These are phyloP conservation scores for Actinomortierella ambigua DNA, from an alignment of 371 early-diverging fungal species.

Conservation along the genomic window DNA sequence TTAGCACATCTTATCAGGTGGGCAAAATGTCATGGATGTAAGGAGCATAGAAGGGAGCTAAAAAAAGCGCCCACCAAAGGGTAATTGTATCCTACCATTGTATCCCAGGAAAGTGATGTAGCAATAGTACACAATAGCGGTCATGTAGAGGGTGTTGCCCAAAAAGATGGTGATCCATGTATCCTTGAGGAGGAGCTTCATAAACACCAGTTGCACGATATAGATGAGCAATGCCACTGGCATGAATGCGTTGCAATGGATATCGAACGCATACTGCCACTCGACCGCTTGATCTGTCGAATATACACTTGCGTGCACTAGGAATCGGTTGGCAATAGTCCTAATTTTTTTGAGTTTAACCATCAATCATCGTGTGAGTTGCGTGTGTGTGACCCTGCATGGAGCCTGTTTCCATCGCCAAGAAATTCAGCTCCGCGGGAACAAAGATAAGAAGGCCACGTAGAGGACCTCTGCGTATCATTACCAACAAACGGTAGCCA, in stretches of 20 bases:
- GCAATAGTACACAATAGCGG: constrained; percentile 75
- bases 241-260: constrained; percentile 93
- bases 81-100: constrained; percentile 62
- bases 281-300: constrained; percentile 88
- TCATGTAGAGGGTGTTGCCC: constrained; percentile 85
- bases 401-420: no score
- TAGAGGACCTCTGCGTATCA: constrained; percentile 8
- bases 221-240: constrained; percentile 83
- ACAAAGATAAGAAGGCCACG: no score
- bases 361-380: background rate
- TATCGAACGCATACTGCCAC: constrained; percentile 93
- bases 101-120: constrained; percentile 89
- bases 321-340: constrained; percentile 80
- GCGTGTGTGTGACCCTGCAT: no score
- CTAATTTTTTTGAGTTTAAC: constrained; percentile 35
- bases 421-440: no score
- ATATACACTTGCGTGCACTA: constrained; percentile 77
- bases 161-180: constrained; percentile 80
- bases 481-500: constrained; percentile 76
- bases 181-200: constrained; percentile 71
- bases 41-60: background rate
- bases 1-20: background rate
- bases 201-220: constrained; percentile 88
- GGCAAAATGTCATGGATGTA: no score
- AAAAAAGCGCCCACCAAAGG: constrained; percentile 1